Percentiles rank a stretch among this genome's conserved stretches.
Conservation (phyloP, 2,329 filamentous ascomycete species). For the Blumeriella jaapii region DNA sequence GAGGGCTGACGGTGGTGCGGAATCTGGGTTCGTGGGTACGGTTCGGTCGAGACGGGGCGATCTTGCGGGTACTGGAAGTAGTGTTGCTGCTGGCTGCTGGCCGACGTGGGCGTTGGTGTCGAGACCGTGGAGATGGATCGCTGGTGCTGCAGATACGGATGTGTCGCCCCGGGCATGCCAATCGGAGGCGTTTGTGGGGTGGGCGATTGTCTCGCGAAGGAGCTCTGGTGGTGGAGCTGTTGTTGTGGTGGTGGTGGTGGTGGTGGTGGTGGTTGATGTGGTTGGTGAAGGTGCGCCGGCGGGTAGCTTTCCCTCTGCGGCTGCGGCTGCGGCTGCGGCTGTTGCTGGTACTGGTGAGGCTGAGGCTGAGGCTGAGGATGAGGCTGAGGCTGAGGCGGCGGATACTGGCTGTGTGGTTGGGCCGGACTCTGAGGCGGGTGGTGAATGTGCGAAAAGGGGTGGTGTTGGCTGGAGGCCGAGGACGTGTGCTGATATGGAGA, state of each 20-base stretch:
- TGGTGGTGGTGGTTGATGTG: too few species aligned
- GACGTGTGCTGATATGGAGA: constrained; percentile 27
- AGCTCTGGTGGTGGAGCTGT: constrained; percentile 24
- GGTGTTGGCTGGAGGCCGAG: constrained; percentile 25
- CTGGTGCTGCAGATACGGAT: constrained; percentile 30
- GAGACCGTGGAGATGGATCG: constrained; percentile 46
- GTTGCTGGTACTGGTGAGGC: background rate
- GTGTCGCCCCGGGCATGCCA: constrained; percentile 24
- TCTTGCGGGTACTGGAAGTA: constrained; percentile 41
- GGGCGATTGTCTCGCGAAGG: constrained; percentile 22
- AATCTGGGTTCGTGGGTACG: constrained; percentile 20
- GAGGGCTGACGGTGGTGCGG: constrained; percentile 23
- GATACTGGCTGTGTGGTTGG: constrained; percentile 25
- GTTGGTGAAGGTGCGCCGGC: constrained; percentile 17
- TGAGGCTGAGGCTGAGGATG: constrained; percentile 17
- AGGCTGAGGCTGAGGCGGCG: constrained; percentile 21
- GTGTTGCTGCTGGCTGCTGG: constrained; percentile 45
- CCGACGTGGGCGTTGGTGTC: constrained; percentile 48
- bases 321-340: constrained; percentile 5
- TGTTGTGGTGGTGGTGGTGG: too few species aligned
- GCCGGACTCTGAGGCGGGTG: constrained; percentile 26
- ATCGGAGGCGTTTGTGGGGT: constrained; percentile 27
- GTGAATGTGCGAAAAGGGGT: constrained; percentile 24
- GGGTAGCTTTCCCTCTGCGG: constrained; percentile 24
- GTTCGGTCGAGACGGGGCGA: constrained; percentile 34